A percentile compares a stretch with the other conserved stretches of the same genome.
Conservation (phyloP, 2,329 filamentous ascomycete genomes). For the Albifimbria verrucaria region DNA sequence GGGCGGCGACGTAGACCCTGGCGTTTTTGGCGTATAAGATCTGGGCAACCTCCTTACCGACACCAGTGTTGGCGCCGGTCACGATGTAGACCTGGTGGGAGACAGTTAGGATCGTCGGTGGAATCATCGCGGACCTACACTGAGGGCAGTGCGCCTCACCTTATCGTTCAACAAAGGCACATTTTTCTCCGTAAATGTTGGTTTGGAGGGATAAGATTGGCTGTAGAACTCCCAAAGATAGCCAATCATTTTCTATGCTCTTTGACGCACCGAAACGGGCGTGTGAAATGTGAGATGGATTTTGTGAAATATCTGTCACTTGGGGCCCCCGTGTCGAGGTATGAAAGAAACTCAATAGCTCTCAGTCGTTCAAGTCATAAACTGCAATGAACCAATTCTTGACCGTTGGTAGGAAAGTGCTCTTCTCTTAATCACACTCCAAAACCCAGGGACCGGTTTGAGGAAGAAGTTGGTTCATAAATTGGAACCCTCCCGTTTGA, state of each 20-base stretch:
- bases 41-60: conserved; percentile 49
- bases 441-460: too few species aligned
- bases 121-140: too few species aligned
- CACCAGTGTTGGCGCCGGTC: conserved; percentile 38
- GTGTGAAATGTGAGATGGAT: not conserved
- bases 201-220: not conserved
- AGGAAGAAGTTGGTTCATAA: too few species aligned
- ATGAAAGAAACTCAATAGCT: too few species aligned
- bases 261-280: too few species aligned
- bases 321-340: too few species aligned
- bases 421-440: too few species aligned
- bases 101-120: too few species aligned
- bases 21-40: conserved; percentile 53
- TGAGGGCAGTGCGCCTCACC: not conserved
- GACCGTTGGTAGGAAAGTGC: too few species aligned
- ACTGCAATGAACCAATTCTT: too few species aligned
- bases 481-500: too few species aligned
- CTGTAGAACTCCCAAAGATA: not conserved
- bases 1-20: conserved; percentile 53
- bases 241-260: not conserved
- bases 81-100: conserved; percentile 51
- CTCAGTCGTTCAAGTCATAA: too few species aligned
- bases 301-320: not conserved
- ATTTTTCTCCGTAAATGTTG: conserved; percentile 1
- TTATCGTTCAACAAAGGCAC: not conserved